Conservation (phyloP, 352 stramenopile genomes). For the Halophytophthora polymorphica region DNA sequence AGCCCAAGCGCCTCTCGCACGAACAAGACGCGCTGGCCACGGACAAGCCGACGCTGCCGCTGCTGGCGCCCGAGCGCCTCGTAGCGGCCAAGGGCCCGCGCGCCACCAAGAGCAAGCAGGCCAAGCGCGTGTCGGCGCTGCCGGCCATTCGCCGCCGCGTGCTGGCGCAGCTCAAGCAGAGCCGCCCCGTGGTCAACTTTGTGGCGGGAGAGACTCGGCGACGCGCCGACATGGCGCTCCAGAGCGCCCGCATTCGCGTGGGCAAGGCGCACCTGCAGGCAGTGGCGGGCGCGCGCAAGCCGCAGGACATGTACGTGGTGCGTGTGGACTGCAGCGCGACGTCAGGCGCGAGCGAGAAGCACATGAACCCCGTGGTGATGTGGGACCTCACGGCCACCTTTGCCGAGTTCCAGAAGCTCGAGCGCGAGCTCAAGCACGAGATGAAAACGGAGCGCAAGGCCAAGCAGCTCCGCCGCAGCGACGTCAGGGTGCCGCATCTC, state of each 20-base stretch:
- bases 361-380: slow-evolving; percentile 85
- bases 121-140: slow-evolving; percentile 13
- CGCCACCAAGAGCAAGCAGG: slow-evolving; percentile 25
- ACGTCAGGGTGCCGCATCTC: slow-evolving; percentile 54
- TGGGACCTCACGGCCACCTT: slow-evolving; percentile 82
- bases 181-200: slow-evolving; percentile 46
- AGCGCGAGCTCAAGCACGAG: slow-evolving; percentile 66
- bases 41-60: slow-evolving; percentile 20
- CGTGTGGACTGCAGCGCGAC: slow-evolving; percentile 60
- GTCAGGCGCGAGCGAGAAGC: slow-evolving; percentile 45
- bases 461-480: slow-evolving; percentile 40
- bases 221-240: slow-evolving; percentile 48
- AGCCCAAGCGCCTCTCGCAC: not conserved
- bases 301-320: slow-evolving; percentile 68
- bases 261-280: slow-evolving; percentile 66
- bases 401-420: slow-evolving; percentile 70
- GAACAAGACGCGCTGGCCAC: not conserved
- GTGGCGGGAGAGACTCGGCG: slow-evolving; percentile 53
- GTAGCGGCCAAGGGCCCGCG: slow-evolving; percentile 16
- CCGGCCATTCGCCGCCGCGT: slow-evolving; percentile 44
- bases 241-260: slow-evolving; percentile 62
- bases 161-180: slow-evolving; percentile 34
- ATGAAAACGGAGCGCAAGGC: slow-evolving; percentile 24
- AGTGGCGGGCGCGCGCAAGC: slow-evolving; percentile 32
- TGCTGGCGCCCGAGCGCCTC: slow-evolving; percentile 23